A percentile compares a stretch with the other conserved stretches of the same genome.
Conservation (phyloP, 768 basidiomycete genomes). For the Tulasnella sp. region DNA sequence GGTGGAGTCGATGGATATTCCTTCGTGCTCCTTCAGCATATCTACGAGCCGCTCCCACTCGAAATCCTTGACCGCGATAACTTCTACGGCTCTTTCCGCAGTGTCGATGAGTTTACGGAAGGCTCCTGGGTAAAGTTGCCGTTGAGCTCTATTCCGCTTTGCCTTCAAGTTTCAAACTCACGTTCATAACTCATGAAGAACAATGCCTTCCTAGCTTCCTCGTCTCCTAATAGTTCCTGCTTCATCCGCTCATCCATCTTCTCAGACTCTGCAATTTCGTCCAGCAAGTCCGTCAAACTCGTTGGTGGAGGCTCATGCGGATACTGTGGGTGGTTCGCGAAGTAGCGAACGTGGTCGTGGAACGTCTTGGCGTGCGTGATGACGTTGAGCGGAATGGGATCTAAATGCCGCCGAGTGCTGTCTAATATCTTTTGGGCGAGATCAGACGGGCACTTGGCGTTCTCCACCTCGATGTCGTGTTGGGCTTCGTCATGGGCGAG, state of each 20-base stretch:
- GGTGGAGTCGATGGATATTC: not conserved
- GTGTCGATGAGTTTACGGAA: slow-evolving; percentile 29
- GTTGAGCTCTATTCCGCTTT: not conserved
- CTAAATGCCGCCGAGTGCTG: slow-evolving; percentile 33
- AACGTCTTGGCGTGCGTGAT: slow-evolving; percentile 41
- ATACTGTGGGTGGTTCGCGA: slow-evolving; percentile 29
- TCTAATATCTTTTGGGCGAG: slow-evolving; percentile 30
- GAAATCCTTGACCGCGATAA: slow-evolving; percentile 25
- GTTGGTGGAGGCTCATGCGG: slow-evolving; percentile 26
- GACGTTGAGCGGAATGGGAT: slow-evolving; percentile 42
- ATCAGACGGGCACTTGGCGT: slow-evolving; percentile 10
- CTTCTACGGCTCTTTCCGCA: slow-evolving; percentile 24
- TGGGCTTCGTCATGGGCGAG: not conserved
- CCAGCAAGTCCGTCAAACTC: slow-evolving; percentile 39
- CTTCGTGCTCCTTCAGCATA: slow-evolving; percentile 13
- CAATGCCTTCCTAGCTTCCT: slow-evolving; percentile 43
- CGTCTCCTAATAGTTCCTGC: slow-evolving; percentile 44
- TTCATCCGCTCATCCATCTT: slow-evolving; percentile 38
- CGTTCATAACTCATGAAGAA: slow-evolving; percentile 46
- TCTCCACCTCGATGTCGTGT: not conserved
- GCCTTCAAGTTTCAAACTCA: not conserved
- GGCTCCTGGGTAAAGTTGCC: not conserved
- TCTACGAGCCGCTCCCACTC: slow-evolving; percentile 25
- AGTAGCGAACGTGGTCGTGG: slow-evolving; percentile 43
- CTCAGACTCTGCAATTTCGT: slow-evolving; percentile 42